phyloP scores from a whole-genome alignment of 768 basidiomycete species.

The Clitopilus passeckerianus region DNA sequence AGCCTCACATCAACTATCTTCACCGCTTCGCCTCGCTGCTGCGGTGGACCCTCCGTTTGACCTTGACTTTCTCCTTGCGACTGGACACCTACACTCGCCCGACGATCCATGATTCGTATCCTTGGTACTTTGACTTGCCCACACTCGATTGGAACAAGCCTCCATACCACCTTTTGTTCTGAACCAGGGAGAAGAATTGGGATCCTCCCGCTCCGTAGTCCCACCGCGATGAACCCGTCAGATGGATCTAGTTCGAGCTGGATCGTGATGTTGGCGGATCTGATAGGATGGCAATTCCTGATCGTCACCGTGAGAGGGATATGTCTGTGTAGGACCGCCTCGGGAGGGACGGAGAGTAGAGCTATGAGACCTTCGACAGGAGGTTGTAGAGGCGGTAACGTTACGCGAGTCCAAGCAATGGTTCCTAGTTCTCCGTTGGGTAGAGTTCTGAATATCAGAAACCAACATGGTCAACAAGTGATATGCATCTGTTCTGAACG shows the following conservation, averaged over 20 bases:
- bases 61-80: not conserved
- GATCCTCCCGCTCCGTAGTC: slow-evolving; percentile 60
- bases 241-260: slow-evolving; percentile 64
- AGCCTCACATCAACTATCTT: slow-evolving; percentile 49
- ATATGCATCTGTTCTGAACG: slow-evolving; percentile 4
- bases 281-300: slow-evolving; percentile 59
- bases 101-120: slow-evolving; percentile 52
- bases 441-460: slow-evolving; percentile 32
- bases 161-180: slow-evolving; percentile 65
- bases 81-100: slow-evolving; percentile 29
- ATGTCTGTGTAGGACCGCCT: slow-evolving; percentile 59
- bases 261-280: slow-evolving; percentile 66
- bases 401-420: slow-evolving; percentile 35
- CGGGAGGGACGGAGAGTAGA: slow-evolving; percentile 56
- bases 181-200: slow-evolving; percentile 71
- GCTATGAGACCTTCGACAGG: slow-evolving; percentile 64
- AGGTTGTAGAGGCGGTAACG: slow-evolving; percentile 58
- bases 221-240: slow-evolving; percentile 81
- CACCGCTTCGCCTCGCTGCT: slow-evolving; percentile 39
- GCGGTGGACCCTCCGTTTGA: not conserved
- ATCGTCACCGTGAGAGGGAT: slow-evolving; percentile 50
- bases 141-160: slow-evolving; percentile 69
- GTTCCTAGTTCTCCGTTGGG: slow-evolving; percentile 39
- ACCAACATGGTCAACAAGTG: not conserved
- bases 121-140: slow-evolving; percentile 60